phyloP scores from a whole-genome alignment of 768 basidiomycete species.

The Serpula lacrymans region DNA sequence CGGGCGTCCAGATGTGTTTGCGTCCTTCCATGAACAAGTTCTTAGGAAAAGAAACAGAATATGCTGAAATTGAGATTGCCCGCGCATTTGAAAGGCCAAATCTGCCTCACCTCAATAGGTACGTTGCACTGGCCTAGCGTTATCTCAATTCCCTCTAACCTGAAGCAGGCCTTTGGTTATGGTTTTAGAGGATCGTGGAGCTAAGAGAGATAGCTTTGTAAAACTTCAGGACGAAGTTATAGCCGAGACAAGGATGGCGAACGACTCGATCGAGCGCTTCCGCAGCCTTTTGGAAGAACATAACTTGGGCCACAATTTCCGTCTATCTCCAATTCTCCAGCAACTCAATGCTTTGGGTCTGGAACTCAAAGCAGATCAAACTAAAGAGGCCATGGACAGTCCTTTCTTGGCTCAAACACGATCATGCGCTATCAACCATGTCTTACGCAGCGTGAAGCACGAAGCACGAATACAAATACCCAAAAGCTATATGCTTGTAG shows the following conservation, averaged over 20 bases:
- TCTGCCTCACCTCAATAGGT: slow-evolving; percentile 72
- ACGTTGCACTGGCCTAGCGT: slow-evolving; percentile 5
- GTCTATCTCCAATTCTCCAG: slow-evolving; percentile 49
- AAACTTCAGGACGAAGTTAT: slow-evolving; percentile 60
- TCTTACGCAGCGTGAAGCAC: slow-evolving; percentile 73
- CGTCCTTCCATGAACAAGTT: slow-evolving; percentile 79
- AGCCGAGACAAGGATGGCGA: slow-evolving; percentile 53
- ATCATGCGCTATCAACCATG: slow-evolving; percentile 58
- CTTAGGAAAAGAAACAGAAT: slow-evolving; percentile 40
- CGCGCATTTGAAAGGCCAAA: slow-evolving; percentile 58
- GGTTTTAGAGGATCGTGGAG: slow-evolving; percentile 75
- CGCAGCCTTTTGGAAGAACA: slow-evolving; percentile 47
- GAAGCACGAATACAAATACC: slow-evolving; percentile 71
- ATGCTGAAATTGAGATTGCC: slow-evolving; percentile 72
- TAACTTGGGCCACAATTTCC: slow-evolving; percentile 42
- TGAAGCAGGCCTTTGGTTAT: slow-evolving; percentile 62
- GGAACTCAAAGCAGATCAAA: slow-evolving; percentile 38
- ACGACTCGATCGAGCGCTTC: slow-evolving; percentile 52
- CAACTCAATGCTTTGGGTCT: slow-evolving; percentile 46
- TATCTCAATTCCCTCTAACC: not conserved
- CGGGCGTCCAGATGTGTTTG: slow-evolving; percentile 64
- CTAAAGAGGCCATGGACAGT: slow-evolving; percentile 40
- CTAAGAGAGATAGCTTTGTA: slow-evolving; percentile 54
- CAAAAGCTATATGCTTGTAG: slow-evolving; percentile 66
- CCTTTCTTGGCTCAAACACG: slow-evolving; percentile 58